A percentile compares a stretch with the other conserved stretches of the same genome.
phyloP scores from a whole-genome alignment of 2,329 filamentous ascomycete species.

The Clarireedia monteithiana region DNA sequence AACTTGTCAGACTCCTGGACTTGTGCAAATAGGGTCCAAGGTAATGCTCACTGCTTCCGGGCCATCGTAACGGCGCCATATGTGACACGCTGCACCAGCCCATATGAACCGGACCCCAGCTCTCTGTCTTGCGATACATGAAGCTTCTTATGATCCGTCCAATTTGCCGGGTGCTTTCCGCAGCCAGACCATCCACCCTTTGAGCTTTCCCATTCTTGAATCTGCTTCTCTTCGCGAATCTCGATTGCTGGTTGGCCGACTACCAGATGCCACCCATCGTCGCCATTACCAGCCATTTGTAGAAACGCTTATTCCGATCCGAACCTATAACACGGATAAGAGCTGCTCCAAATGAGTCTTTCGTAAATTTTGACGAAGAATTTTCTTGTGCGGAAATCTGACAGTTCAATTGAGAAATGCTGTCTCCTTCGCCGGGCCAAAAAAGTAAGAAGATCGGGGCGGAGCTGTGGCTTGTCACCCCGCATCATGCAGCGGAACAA shows the following conservation, averaged over 20 bases:
- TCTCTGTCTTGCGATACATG: constrained; percentile 19
- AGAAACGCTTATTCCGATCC: too few species aligned
- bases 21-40: neutral
- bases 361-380: too few species aligned
- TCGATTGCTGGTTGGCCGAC: constrained; percentile 17
- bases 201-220: constrained; percentile 19
- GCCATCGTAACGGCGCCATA: constrained; percentile 35
- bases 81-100: constrained; percentile 37
- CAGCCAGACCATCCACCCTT: constrained; percentile 20
- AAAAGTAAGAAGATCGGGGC: too few species aligned
- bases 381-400: too few species aligned
- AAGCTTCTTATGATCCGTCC: constrained; percentile 14
- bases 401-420: too few species aligned
- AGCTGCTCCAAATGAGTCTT: too few species aligned
- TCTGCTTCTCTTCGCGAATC: constrained; percentile 18
- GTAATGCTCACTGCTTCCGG: constrained; percentile 32
- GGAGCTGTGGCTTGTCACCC: too few species aligned
- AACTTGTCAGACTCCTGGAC: neutral
- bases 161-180: constrained; percentile 20
- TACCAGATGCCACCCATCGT: constrained; percentile 19
- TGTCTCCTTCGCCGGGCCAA: too few species aligned
- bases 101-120: constrained; percentile 38
- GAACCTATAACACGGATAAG: too few species aligned
- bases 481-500: too few species aligned
- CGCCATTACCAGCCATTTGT: neutral